A percentile compares a stretch with the other conserved stretches of the same genome.
Conservation (phyloP, 768 basidiomycete species). For the Agaricus sinodeliciosus region DNA sequence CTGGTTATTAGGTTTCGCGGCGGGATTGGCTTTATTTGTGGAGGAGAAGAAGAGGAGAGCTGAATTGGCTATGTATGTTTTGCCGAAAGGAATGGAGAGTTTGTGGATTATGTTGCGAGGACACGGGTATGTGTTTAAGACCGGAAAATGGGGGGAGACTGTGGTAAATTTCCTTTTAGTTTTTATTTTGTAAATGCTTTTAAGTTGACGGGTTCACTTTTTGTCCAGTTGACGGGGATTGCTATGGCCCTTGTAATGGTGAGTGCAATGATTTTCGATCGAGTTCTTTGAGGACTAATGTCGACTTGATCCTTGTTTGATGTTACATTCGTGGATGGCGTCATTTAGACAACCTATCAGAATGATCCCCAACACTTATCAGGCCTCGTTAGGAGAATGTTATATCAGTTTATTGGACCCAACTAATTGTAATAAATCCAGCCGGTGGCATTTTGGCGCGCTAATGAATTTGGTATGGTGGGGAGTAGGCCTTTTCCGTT, state of each 20-base stretch:
- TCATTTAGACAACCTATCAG: conserved; percentile 68
- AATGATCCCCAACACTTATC: conserved; percentile 78
- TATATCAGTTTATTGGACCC: conserved; percentile 89
- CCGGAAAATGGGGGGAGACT: conserved; percentile 71
- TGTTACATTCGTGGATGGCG: not conserved
- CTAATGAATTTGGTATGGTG: too few species aligned
- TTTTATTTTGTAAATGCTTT: not conserved
- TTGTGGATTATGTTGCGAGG: conserved; percentile 79
- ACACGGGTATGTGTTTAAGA: conserved; percentile 66
- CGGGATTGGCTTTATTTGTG: conserved; percentile 75
- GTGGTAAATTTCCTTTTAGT: conserved; percentile 52
- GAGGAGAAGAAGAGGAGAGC: conserved; percentile 85
- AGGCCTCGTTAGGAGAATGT: conserved; percentile 68
- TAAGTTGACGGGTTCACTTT: not conserved
- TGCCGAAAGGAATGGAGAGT: conserved; percentile 88
- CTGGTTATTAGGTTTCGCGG: conserved; percentile 65
- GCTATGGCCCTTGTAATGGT: conserved; percentile 91
- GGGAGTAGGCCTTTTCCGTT: too few species aligned
- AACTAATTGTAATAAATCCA: conserved; percentile 36
- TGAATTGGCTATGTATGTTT: conserved; percentile 87
- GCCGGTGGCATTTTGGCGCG: too few species aligned
- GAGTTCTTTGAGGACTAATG: too few species aligned
- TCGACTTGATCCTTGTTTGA: too few species aligned
- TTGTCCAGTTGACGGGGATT: conserved; percentile 47
- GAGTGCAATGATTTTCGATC: conserved; percentile 17